Percentiles rank a stretch among this genome's conserved stretches.
These are phyloP conservation scores for Evansstolkia leycettana DNA, from an alignment of 495 filamentous ascomycete species.

Conservation along the genomic window DNA sequence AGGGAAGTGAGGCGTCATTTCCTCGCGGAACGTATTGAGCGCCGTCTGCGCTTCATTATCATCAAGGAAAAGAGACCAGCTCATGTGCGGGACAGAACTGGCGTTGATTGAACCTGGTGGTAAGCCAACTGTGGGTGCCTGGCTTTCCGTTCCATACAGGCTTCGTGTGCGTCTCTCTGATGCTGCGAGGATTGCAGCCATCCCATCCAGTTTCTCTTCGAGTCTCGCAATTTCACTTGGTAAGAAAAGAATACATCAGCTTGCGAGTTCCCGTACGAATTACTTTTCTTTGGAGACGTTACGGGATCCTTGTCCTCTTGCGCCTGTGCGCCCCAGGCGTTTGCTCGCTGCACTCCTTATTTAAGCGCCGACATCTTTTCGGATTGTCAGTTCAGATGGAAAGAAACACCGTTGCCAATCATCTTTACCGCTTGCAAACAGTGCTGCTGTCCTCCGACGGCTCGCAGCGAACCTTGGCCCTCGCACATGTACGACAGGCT, in stretches of 20 bases:
- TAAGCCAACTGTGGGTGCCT: neutral
- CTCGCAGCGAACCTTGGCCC: slow-evolving; percentile 17
- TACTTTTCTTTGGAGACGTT: neutral
- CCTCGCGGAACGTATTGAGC: slow-evolving; percentile 5
- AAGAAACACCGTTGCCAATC: neutral
- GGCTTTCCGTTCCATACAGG: neutral
- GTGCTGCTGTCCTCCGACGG: slow-evolving; percentile 5
- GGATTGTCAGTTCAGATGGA: neutral
- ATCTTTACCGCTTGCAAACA: slow-evolving; percentile 12
- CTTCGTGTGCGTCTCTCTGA: slow-evolving; percentile 4
- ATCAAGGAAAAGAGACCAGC: neutral
- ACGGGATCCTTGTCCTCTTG: neutral
- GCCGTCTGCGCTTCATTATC: slow-evolving; percentile 5
- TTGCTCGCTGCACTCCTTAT: slow-evolving; percentile 15
- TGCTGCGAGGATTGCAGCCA: slow-evolving; percentile 13
- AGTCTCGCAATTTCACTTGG: slow-evolving; percentile 9
- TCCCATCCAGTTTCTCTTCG: slow-evolving; percentile 13
- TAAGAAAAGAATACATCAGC: neutral
- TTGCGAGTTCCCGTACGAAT: slow-evolving; percentile 3
- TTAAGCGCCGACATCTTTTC: slow-evolving; percentile 12
- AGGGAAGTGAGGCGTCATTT: slow-evolving; percentile 21
- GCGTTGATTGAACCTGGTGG: neutral
- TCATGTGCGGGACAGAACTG: too few species aligned
- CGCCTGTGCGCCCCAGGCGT: slow-evolving; percentile 13
- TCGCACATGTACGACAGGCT: slow-evolving; percentile 15